Evolutionary conservation across 2,329 filamentous ascomycete species (phyloP), one percentile per base, ranked within the genome.

Genomic region (Tolypocladium tropicale): DNA sequence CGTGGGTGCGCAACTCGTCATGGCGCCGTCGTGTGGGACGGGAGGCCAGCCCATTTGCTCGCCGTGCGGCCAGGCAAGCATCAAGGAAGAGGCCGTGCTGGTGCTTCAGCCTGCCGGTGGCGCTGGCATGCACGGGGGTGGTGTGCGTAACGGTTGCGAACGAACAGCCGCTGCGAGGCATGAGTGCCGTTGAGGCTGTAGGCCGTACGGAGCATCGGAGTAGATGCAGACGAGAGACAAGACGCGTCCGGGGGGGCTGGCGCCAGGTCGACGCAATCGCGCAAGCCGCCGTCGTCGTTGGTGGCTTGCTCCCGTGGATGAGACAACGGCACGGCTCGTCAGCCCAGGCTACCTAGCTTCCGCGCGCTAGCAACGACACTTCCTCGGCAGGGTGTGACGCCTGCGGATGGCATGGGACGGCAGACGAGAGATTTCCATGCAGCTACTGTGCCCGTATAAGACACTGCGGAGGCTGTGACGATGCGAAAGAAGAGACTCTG

Each of bases 301-400:
- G 48, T 49, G 48, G 33, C 53, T 54, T 41, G 37, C 36, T 25
- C 18, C n/a, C 36, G 16, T 18, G 28, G 28, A 55, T 36, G 49
- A 55, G 54, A 55, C 54, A 55, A 30, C 56, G 39, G 52, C 30
- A 37, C 54, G 56, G 52, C 54, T 54, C 52, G 56, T 54, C 54
- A 54, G 28, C 56, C 52, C 41, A 51, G 32, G 18, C 25, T 36
- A 49, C 52, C 56, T 56, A 49, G 54, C 56, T 56, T 56, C 54
- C 56, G 52, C 51, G 28, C 30, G 16, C 37, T 51, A 41, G 10
- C 49, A 28, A 49, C 3, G 28, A 33, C 46, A 30, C 21, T 50
- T 50, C 28, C 46, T 50, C 46, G 46, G 33, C 10, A n/a, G 9
- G 46, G 46, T 32, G 46, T 49, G 28, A 28, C 10, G 21, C 28